Conservation (phyloP, 2,329 filamentous ascomycete genomes). For the Neoarthrinium moseri region DNA sequence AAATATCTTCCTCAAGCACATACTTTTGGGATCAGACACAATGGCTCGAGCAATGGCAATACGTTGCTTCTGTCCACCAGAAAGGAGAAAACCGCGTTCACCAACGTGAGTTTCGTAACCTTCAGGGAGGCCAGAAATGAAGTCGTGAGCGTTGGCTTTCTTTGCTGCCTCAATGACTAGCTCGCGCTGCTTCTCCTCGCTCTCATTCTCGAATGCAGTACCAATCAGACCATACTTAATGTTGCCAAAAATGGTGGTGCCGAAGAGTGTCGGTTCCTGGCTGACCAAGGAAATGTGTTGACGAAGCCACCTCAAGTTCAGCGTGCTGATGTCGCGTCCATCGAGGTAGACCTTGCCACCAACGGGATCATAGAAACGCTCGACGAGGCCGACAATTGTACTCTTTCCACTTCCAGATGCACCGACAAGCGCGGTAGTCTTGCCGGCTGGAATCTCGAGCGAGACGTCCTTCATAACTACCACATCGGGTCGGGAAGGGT, state of each 20-base stretch:
- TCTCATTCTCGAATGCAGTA: slow-evolving; percentile 68
- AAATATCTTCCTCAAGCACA: slow-evolving; percentile 17
- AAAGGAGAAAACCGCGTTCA: slow-evolving; percentile 87
- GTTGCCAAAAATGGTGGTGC: slow-evolving; percentile 84
- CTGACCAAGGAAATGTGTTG: slow-evolving; percentile 91
- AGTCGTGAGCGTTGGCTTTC: slow-evolving; percentile 93
- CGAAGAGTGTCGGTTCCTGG: slow-evolving; percentile 90
- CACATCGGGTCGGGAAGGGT: slow-evolving; percentile 89
- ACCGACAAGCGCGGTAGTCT: slow-evolving; percentile 89
- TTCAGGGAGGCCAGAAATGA: slow-evolving; percentile 78
- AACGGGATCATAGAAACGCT: slow-evolving; percentile 92
- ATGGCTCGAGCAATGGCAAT: slow-evolving; percentile 92
- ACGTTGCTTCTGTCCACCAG: slow-evolving; percentile 94
- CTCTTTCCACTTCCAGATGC: slow-evolving; percentile 94
- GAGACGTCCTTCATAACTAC: slow-evolving; percentile 82
- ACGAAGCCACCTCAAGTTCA: slow-evolving; percentile 89
- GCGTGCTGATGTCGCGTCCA: slow-evolving; percentile 72
- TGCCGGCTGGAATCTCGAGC: slow-evolving; percentile 79
- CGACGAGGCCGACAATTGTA: slow-evolving; percentile 88
- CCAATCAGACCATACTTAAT: slow-evolving; percentile 90
- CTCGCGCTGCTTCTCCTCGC: slow-evolving; percentile 65
- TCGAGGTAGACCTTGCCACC: slow-evolving; percentile 77
- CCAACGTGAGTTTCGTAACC: slow-evolving; percentile 95
- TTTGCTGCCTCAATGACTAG: slow-evolving; percentile 79
- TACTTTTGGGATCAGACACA: slow-evolving; percentile 81